Base-by-base conservation (phyloP, 805 yeast genomes). In the Yamadazyma tumulicola region DNA sequence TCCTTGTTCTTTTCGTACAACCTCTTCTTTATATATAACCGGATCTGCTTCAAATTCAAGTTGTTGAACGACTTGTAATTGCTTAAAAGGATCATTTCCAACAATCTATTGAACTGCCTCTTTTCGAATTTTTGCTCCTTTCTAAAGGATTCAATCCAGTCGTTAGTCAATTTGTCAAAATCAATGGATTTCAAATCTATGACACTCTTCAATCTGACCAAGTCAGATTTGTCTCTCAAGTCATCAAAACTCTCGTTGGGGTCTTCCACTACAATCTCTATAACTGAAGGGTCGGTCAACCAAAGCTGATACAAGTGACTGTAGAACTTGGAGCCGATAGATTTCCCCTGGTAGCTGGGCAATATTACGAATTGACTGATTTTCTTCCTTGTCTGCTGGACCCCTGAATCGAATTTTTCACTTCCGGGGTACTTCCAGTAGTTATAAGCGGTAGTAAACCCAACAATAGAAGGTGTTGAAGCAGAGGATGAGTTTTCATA, bases 211-310 rank as follows among this genome's bases (percentile, higher is more conserved):
- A 62, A 41, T 29, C 61, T 39, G n/a, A 36, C 31, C 45, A 87
- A 64, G 51, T 93, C 97, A 43, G 79, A 73, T 20, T 91, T 66
- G 54, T 93, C 97, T 39, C 98, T 72, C 46, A 93, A 64, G 51
- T 85, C 94, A 52, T 93, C 98, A 60, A 93, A 91, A 22, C 78
- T 77, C 53, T 88, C 96, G 51, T 83, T 85, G 3, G 97, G 97
- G 55, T 93, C 98, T 55, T 93, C 97, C 4, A 93, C 87, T 0
- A 91, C 86, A 25, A 93, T 72, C 48, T 89, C 95, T 21, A 63
- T 59, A 16, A 88, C 76, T 1, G 51, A 40, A 0, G 54, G 49
- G 43, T 85, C 83, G 0, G 50, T 44, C 3, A 67, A 46, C 84
- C 95, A 87, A 29, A 55, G 42, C 2, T 69, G 62, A 36, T 74